Evolutionary conservation across 345 rosid species (phyloP).

Genomic region (Erysimum cheiranthoides): DNA sequence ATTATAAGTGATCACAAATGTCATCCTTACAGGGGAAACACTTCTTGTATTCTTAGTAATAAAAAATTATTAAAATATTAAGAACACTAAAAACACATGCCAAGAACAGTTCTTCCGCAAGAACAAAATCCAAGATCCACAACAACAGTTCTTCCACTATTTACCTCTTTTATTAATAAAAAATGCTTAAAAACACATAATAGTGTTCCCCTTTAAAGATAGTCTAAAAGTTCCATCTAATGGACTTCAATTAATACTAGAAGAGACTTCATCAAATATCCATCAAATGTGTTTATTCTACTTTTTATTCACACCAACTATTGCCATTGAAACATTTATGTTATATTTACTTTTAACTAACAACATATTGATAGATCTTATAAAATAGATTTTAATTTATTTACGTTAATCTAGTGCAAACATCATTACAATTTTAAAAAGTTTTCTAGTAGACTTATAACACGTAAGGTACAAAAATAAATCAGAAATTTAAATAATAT

Average conservation of each 20-base stretch:
- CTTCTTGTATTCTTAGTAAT: no score
- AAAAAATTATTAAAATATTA: no score
- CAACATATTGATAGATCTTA: not conserved
- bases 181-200: no score
- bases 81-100: no score
- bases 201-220: no score
- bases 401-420: not conserved
- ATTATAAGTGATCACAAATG: not conserved
- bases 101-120: no score
- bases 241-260: not conserved
- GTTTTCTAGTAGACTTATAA: not conserved
- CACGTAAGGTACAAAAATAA: not conserved
- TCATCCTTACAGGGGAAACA: no score
- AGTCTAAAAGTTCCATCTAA: no score
- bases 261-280: not conserved
- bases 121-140: no score
- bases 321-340: not conserved
- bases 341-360: not conserved
- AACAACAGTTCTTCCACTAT: no score
- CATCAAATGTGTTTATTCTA: not conserved
- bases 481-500: not conserved
- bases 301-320: not conserved
- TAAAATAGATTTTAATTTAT: not conserved
- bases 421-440: no score
- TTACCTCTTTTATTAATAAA: no score